Evolutionary conservation across 108 stramenopile species (phyloP).

Genomic region (Phaeodactylum tricornutum): DNA sequence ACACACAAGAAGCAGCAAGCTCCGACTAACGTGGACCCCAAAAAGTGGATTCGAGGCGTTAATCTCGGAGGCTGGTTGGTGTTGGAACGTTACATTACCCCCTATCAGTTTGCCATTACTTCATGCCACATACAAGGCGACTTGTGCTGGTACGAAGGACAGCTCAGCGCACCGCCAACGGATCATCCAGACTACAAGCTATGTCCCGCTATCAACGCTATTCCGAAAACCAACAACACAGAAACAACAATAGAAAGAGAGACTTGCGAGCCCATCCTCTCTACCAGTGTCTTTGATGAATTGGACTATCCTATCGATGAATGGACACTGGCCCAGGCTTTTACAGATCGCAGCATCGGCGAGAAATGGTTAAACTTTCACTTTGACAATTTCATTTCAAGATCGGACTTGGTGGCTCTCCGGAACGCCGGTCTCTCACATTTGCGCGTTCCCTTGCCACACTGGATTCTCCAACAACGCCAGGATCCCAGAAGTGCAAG

Average conservation of each 20-base stretch:
- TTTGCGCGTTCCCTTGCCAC: conserved; percentile 52
- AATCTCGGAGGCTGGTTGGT: conserved; percentile 54
- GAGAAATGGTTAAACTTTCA: conserved; percentile 38
- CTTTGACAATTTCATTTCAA: conserved; percentile 55
- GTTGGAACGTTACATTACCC: conserved; percentile 57
- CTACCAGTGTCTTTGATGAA: conserved; percentile 1
- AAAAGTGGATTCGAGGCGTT: conserved; percentile 43
- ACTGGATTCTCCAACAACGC: conserved; percentile 38
- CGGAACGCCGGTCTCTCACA: conserved; percentile 38
- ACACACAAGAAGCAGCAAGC: no score
- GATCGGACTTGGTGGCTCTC: conserved; percentile 29
- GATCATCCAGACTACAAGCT: no score
- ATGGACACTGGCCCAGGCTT: conserved; percentile 18
- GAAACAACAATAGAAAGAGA: conserved; percentile 4
- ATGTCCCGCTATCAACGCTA: no score
- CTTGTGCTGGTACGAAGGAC: conserved; percentile 37
- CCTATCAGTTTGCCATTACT: conserved; percentile 53
- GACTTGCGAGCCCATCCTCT: conserved; percentile 21
- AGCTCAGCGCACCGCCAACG: conserved; percentile 20
- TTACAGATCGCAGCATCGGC: conserved; percentile 19
- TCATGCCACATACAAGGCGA: conserved; percentile 33
- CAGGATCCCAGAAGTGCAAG: background rate
- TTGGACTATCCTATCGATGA: conserved; percentile 37
- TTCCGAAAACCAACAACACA: no score
- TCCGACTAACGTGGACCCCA: background rate